Evolutionary conservation across 192 early-diverging fungal genomes (phyloP).

Genomic region (Podila epigama): DNA sequence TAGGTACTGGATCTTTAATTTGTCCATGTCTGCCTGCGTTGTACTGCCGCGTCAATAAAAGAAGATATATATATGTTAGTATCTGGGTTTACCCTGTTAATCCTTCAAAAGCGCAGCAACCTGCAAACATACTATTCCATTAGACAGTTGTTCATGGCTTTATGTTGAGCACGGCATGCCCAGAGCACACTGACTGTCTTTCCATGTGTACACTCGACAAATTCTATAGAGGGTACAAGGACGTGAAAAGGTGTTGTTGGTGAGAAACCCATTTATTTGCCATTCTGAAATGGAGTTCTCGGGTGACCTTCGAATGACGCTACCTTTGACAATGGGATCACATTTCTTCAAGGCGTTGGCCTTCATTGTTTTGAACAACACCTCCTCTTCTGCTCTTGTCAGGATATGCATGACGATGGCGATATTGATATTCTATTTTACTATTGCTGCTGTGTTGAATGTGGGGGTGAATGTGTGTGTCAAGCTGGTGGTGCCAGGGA

Average conservation of each 20-base stretch:
- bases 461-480: background rate
- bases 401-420: constrained; percentile 50
- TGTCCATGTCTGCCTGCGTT: constrained; percentile 58
- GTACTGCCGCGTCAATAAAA: no score
- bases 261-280: no score
- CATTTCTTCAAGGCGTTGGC: constrained; percentile 59
- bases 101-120: background rate
- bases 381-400: constrained; percentile 61
- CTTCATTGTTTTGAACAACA: constrained; percentile 59
- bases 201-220: constrained; percentile 62
- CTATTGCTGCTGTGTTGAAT: background rate
- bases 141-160: constrained; percentile 59
- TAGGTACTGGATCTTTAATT: constrained; percentile 55
- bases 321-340: constrained; percentile 57
- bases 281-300: no score
- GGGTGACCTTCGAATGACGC: no score
- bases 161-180: constrained; percentile 55
- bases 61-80: no score
- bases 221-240: constrained; percentile 39
- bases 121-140: constrained; percentile 50
- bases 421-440: background rate
- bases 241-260: background rate
- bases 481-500: background rate
- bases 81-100: background rate
- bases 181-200: constrained; percentile 59